phyloP scores from a whole-genome alignment of 495 filamentous ascomycete species.

The Thermothielavioides terrestris region DNA sequence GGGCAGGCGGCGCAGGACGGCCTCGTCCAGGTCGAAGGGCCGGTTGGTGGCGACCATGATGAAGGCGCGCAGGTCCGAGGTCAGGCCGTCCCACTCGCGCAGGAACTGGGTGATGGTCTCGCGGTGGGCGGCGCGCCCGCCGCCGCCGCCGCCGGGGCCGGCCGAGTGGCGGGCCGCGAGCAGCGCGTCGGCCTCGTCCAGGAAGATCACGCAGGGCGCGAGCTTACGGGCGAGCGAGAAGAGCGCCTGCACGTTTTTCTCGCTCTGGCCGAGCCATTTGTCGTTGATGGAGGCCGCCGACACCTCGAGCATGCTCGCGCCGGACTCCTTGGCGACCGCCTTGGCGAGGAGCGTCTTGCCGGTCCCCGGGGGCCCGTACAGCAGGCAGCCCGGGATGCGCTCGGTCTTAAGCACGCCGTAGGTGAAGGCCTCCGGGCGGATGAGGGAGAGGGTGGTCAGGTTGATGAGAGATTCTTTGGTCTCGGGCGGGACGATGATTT shows the following conservation, averaged over 20 bases:
- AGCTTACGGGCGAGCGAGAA: conserved; percentile 89
- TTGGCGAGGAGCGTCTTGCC: conserved; percentile 94
- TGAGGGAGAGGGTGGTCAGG: conserved; percentile 77
- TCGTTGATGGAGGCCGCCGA: conserved; percentile 69
- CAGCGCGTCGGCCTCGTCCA: conserved; percentile 93
- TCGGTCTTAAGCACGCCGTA: conserved; percentile 92
- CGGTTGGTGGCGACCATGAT: conserved; percentile 99
- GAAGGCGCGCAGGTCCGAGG: conserved; percentile 69
- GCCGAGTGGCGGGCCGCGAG: conserved; percentile 66
- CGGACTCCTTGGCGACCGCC: conserved; percentile 90
- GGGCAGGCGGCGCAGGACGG: conserved; percentile 77
- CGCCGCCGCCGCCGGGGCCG: too few relatives aligned
- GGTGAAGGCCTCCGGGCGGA: conserved; percentile 86
- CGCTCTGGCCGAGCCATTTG: conserved; percentile 91
- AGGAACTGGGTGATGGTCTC: conserved; percentile 97
- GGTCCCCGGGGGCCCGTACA: conserved; percentile 93
- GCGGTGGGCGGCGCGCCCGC: conserved; percentile 56
- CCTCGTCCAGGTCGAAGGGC: conserved; percentile 92
- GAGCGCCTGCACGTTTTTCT: conserved; percentile 93
- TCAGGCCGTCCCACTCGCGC: conserved; percentile 94
- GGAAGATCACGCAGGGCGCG: conserved; percentile 89
- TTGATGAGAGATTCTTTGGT: conserved; percentile 86
- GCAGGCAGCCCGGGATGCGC: conserved; percentile 76
- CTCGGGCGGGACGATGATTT: conserved; percentile 71
- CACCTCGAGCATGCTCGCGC: conserved; percentile 64